Percentiles rank a stretch among this genome's conserved stretches.
phyloP scores from a whole-genome alignment of 148 eudicot species.

The Arctostaphylos glauca region DNA sequence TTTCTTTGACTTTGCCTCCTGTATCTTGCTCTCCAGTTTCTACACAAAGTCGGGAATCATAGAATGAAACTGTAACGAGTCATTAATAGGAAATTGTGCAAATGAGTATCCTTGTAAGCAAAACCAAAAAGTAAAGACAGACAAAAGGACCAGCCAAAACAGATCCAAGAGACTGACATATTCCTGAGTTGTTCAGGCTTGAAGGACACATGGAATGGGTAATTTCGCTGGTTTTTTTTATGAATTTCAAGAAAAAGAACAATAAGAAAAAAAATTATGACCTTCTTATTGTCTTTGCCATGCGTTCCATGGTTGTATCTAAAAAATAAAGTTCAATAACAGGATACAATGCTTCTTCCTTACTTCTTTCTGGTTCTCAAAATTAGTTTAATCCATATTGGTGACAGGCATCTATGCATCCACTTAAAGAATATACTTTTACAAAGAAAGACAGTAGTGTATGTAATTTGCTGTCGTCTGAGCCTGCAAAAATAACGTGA shows the following conservation, averaged over 20 bases:
- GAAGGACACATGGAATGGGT: not conserved
- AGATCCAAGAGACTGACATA: not conserved
- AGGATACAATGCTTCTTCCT: not conserved
- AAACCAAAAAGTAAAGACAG: not conserved
- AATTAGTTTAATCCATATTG: not conserved
- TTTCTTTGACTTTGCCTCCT: conserved; percentile 90
- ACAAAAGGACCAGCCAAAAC: not conserved
- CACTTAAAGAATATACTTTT: not conserved
- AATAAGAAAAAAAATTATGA: not conserved
- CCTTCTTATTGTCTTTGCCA: not conserved
- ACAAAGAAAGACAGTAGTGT: not conserved
- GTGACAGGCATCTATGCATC: not conserved
- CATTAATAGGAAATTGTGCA: not conserved
- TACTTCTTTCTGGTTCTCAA: not conserved
- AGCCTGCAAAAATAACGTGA: not conserved
- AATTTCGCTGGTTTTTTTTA: not conserved
- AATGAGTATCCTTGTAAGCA: not conserved
- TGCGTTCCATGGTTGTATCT: not conserved
- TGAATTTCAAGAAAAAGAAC: not conserved
- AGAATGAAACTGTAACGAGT: not conserved
- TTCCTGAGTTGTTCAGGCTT: not conserved
- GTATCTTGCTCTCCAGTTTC: conserved; percentile 83
- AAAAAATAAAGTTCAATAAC: not conserved
- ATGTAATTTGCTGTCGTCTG: not conserved
- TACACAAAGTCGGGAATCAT: not conserved